Conservation (phyloP, 2,329 filamentous ascomycete genomes). For the Aspergillus neoniger region DNA sequence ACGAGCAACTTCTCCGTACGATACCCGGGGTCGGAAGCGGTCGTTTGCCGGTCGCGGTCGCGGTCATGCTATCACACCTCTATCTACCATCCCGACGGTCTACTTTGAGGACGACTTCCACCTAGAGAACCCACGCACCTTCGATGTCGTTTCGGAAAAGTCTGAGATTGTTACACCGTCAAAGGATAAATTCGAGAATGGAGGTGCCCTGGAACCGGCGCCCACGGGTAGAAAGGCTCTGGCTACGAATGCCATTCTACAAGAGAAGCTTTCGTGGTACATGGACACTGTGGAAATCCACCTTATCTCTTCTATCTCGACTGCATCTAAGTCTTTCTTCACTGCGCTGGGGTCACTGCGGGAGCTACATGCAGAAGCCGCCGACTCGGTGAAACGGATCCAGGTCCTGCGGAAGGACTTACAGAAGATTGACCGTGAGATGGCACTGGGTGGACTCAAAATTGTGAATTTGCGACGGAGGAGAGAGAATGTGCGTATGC, state of each 20-base stretch:
- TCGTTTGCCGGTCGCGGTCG: conserved; percentile 57
- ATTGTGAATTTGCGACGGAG: conserved; percentile 80
- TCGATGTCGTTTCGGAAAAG: conserved; percentile 93
- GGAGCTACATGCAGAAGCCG: conserved; percentile 87
- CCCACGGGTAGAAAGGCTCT: conserved; percentile 72
- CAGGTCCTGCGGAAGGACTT: conserved; percentile 78
- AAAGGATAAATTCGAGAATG: conserved; percentile 60
- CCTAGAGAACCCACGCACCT: conserved; percentile 91
- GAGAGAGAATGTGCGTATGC: conserved; percentile 78
- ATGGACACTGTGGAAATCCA: conserved; percentile 99
- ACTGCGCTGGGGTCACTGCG: conserved; percentile 87
- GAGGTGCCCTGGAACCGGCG: conserved; percentile 58
- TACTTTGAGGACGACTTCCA: conserved; percentile 97
- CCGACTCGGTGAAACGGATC: conserved; percentile 86
- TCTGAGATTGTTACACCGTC: conserved; percentile 85
- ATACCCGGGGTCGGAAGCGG: conserved; percentile 51
- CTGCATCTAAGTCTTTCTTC: conserved; percentile 94
- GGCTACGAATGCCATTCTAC: conserved; percentile 93
- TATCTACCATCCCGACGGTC: conserved; percentile 88
- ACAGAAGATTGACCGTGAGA: conserved; percentile 77
- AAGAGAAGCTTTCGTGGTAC: conserved; percentile 99
- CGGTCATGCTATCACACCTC: conserved; percentile 73
- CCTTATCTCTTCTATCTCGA: conserved; percentile 92
- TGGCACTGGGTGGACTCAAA: conserved; percentile 80
- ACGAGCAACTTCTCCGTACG: conserved; percentile 49